Conservation (phyloP, 2,329 filamentous ascomycete genomes). For the Onygenales sp. region DNA sequence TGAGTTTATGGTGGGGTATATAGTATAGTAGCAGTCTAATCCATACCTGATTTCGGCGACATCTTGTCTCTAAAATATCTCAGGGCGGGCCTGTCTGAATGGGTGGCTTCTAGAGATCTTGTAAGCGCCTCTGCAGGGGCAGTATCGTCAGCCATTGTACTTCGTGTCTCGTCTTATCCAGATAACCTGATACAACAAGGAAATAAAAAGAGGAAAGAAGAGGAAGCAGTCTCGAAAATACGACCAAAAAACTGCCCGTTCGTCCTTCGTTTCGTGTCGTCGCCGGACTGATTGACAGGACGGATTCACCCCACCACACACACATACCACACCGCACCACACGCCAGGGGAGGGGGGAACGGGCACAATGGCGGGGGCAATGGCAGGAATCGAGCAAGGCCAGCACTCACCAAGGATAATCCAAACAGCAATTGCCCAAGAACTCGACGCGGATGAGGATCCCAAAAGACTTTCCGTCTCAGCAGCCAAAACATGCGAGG, state of each 20-base stretch:
- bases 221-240: not conserved
- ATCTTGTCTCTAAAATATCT: slow-evolving; percentile 12
- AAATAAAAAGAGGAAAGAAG: not conserved
- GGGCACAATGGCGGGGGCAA: too few relatives aligned
- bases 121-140: not conserved
- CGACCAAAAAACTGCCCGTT: not conserved
- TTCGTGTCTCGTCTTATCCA: not conserved
- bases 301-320: too few relatives aligned
- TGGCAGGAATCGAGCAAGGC: too few relatives aligned
- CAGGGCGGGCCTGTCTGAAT: slow-evolving; percentile 3
- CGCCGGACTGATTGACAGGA: too few relatives aligned
- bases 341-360: too few relatives aligned
- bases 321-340: too few relatives aligned
- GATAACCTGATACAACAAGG: not conserved
- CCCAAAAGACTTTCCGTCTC: too few relatives aligned
- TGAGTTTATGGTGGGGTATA: not conserved
- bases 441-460: too few relatives aligned
- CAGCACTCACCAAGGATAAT: too few relatives aligned
- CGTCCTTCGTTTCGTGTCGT: too few relatives aligned
- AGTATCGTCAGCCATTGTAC: not conserved
- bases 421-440: too few relatives aligned
- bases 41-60: slow-evolving; percentile 33
- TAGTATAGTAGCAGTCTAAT: not conserved
- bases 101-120: not conserved
- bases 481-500: too few relatives aligned